Conservation (phyloP, 257 asterid species). For the Lavandula angustifolia region DNA sequence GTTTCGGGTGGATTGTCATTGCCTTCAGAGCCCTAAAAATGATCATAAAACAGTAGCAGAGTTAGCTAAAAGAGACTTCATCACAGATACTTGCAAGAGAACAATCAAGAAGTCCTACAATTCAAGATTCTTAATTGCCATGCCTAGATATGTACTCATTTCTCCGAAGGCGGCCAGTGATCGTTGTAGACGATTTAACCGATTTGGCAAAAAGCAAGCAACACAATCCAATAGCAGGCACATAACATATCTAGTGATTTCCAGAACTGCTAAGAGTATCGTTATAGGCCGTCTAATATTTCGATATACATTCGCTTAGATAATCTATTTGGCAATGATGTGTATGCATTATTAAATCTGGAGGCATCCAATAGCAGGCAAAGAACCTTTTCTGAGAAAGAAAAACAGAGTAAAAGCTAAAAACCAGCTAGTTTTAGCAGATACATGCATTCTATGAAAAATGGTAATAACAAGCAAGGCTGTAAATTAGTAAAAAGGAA, state of each 20-base stretch:
- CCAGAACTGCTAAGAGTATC: neutral
- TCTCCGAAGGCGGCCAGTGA: neutral
- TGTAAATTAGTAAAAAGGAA: neutral
- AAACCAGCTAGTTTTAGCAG: neutral
- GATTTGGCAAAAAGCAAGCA: no score
- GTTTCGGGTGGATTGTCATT: constrained; percentile 23
- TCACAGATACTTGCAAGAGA: neutral
- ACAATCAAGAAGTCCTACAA: neutral
- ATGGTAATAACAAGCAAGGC: constrained; percentile 3
- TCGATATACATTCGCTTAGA: neutral
- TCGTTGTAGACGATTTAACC: neutral
- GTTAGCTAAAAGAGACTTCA: constrained; percentile 16
- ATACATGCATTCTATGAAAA: constrained; percentile 5
- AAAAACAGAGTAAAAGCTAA: neutral
- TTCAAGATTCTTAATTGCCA: neutral
- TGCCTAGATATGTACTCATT: neutral
- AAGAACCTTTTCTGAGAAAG: neutral
- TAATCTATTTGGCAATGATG: neutral
- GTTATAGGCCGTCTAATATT: neutral
- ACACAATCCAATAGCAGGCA: no score
- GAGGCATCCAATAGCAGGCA: constrained; percentile 10
- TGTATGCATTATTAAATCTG: neutral
- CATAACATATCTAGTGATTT: no score
- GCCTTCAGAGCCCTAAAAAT: constrained; percentile 48
- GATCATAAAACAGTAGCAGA: constrained; percentile 24